Evolutionary conservation across 331 rosid species (phyloP), one percentile per base, ranked within the genome.

Genomic region (Ulmus americana): DNA sequence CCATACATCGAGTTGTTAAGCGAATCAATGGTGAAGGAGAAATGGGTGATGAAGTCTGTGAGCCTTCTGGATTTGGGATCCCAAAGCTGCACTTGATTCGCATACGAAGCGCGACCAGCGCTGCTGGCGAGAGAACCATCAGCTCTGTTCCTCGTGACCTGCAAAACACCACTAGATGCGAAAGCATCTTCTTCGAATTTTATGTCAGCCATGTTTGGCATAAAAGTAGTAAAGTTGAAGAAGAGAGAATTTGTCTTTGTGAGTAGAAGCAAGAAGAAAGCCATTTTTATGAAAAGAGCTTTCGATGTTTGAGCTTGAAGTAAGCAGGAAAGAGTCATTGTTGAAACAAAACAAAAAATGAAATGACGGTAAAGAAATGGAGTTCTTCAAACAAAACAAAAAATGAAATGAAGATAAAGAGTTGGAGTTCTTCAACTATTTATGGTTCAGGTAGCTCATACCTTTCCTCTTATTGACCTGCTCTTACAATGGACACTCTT

Each of bases 31-130:
- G 61, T 8, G 43, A 88, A 88, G 22, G 88, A 54, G 70, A 88
- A 81, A 44, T 83, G 95, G 7, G 95, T 83, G 45, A 68, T 77
- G 79, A 83, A 85, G 63, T 81, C 84, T 4, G 91, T 67, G 54
- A 85, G 73, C 51, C 71, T 66, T 13, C 59, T 39, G 0, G 84
- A 81, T 49, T 11, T 14, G 65, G 43, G 56, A 16, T 88, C 86
- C 80, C 85, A 88, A 6, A 81, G 74, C 59, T 3, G 79, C 40
- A 87, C 78, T 0, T 80, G 80, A 14, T 68, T 55, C 1, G 58
- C 55, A 1, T 64, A 80, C 0, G 79, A 71, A 48, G 83, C 84
- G 8, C 85, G 77, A 0, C 95, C 90, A 0, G 10, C 63, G 3
- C 88, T 87, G 12, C 47, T 0, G 1, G 66, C 57, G 13, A 82